Conservation (phyloP, 805 yeast species). For the Candida qinlingensis region DNA sequence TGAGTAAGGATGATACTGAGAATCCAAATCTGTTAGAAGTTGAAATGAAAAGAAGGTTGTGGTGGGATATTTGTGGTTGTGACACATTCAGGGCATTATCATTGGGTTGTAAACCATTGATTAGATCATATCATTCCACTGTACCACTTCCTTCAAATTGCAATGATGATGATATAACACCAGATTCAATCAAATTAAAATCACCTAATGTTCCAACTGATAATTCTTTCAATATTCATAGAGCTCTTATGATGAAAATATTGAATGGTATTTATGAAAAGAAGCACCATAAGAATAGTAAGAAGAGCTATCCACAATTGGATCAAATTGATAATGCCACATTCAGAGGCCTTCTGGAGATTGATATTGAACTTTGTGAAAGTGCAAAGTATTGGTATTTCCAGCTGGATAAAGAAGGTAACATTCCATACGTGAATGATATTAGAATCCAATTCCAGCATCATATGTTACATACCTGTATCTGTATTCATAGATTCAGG, state of each 20-base stretch:
- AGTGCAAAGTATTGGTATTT: constrained; percentile 24
- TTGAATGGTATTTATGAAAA: constrained; percentile 24
- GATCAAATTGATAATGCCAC: constrained; percentile 14
- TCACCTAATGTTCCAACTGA: constrained; percentile 23
- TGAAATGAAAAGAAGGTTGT: constrained; percentile 28
- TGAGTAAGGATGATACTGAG: constrained; percentile 22
- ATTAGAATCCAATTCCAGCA: constrained; percentile 26
- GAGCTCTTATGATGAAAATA: constrained; percentile 25
- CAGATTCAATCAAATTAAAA: constrained; percentile 16
- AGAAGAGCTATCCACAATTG: constrained; percentile 14
- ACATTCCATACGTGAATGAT: constrained; percentile 20
- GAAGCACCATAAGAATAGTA: constrained; percentile 15
- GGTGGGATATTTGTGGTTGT: constrained; percentile 29
- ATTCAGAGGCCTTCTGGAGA: constrained; percentile 23
- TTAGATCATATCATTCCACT: constrained; percentile 18
- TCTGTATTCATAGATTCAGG: constrained; percentile 28
- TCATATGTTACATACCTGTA: constrained; percentile 28
- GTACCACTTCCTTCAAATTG: constrained; percentile 31
- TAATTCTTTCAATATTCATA: constrained; percentile 24
- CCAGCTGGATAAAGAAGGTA: constrained; percentile 20
- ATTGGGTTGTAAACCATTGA: constrained; percentile 21
- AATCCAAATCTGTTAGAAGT: constrained; percentile 22
- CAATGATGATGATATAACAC: constrained; percentile 26
- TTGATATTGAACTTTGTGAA: constrained; percentile 23
- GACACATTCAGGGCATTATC: constrained; percentile 24